phyloP scores from a whole-genome alignment of 306 rosid species.

The Casuarina glauca region DNA sequence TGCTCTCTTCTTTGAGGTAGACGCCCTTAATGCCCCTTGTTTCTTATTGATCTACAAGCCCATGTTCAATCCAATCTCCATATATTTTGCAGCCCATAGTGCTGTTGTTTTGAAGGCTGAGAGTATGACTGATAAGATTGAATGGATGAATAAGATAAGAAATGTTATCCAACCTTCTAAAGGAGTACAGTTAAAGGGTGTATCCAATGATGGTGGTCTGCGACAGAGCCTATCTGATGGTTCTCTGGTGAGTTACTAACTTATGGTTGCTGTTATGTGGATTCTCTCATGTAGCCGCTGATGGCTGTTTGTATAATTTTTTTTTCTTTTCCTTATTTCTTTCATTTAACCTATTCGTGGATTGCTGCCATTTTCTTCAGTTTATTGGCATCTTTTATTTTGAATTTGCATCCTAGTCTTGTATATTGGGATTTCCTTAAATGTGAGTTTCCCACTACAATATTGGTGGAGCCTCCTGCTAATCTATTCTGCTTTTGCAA shows the following conservation, averaged over 20 bases:
- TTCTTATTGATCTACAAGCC: neutral
- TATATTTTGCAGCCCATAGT: conserved; percentile 73
- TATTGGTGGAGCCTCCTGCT: neutral
- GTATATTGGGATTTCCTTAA: neutral
- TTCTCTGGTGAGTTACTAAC: conserved; percentile 67
- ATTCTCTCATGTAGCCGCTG: neutral
- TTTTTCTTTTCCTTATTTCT: neutral
- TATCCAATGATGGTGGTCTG: conserved; percentile 74
- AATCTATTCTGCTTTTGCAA: neutral
- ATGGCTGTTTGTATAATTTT: neutral
- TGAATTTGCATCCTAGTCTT: conserved; percentile 4
- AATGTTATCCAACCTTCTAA: conserved; percentile 70
- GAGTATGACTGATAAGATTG: conserved; percentile 72
- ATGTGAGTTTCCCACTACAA: neutral
- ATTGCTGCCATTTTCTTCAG: neutral
- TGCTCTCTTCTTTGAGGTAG: conserved; percentile 6
- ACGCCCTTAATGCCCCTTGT: neutral
- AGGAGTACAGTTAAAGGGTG: conserved; percentile 64
- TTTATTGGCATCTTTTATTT: neutral
- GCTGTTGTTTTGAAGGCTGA: conserved; percentile 87
- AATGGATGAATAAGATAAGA: conserved; percentile 85
- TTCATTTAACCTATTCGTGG: neutral
- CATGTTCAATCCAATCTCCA: conserved; percentile 12
- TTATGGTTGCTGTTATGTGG: neutral
- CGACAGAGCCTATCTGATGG: conserved; percentile 93